phyloP scores from a whole-genome alignment of 345 rosid genomes.

The Hibiscus trionum region DNA sequence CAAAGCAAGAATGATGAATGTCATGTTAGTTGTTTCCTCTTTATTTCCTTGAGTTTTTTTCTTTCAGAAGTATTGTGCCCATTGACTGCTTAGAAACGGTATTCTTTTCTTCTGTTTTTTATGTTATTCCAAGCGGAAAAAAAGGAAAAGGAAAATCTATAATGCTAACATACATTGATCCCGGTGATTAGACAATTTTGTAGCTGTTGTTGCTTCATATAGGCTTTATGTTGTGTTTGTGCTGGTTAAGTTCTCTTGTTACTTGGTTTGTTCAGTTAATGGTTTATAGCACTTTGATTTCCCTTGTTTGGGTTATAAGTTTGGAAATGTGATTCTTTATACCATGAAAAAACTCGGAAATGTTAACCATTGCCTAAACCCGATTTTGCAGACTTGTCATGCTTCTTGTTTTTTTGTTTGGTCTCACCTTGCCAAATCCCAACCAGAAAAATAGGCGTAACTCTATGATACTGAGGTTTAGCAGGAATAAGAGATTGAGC shows the following conservation, averaged over 20 bases:
- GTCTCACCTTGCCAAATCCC: no score
- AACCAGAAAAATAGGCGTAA: no score
- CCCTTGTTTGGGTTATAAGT: background rate
- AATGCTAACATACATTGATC: background rate
- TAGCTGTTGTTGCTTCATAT: background rate
- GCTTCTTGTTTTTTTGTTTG: no score
- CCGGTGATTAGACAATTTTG: background rate
- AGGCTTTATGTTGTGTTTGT: background rate
- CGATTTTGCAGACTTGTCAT: no score
- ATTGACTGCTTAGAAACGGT: background rate
- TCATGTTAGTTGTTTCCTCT: background rate
- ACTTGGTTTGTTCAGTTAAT: background rate
- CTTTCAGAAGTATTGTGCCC: background rate
- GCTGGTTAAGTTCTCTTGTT: background rate
- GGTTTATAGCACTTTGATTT: background rate
- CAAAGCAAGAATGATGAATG: slow-evolving; percentile 18
- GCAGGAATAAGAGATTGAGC: background rate
- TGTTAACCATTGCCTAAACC: no score
- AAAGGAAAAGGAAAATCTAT: background rate
- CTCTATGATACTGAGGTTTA: no score
- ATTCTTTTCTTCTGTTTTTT: background rate
- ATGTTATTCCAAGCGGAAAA: background rate
- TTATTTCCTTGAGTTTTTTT: background rate
- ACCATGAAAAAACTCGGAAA: no score
- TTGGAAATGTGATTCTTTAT: background rate